phyloP scores from a whole-genome alignment of 192 early-diverging fungal genomes.

The Entomortierella lignicola region DNA sequence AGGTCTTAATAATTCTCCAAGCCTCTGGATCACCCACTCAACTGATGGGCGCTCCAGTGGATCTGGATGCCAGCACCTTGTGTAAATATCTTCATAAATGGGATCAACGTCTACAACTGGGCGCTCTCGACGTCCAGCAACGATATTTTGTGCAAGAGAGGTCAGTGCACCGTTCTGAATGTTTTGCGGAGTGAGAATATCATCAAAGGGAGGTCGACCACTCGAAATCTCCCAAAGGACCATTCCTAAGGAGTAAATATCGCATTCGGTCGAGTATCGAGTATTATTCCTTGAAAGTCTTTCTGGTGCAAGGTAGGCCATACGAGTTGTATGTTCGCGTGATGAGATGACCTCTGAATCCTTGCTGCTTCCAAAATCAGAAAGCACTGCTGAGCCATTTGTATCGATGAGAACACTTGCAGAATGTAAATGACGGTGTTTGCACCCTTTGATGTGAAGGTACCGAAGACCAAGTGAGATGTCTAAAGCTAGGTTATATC shows the following conservation, averaged over 20 bases:
- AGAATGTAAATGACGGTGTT: constrained; percentile 47
- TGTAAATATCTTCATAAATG: constrained; percentile 33
- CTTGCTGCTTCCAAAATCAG: constrained; percentile 38
- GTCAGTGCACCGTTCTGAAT: constrained; percentile 24
- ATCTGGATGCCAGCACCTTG: constrained; percentile 37
- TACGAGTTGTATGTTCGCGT: constrained; percentile 29
- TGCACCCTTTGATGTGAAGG: constrained; percentile 37
- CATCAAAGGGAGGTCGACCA: constrained; percentile 37
- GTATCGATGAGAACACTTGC: constrained; percentile 44
- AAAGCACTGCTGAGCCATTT: constrained; percentile 49
- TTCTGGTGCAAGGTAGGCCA: constrained; percentile 52
- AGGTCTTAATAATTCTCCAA: constrained; percentile 34
- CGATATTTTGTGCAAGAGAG: constrained; percentile 43
- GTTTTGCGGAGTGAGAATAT: constrained; percentile 22
- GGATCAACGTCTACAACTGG: constrained; percentile 31
- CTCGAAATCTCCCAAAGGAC: constrained; percentile 52
- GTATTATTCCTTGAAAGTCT: constrained; percentile 18
- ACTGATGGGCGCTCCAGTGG: constrained; percentile 40
- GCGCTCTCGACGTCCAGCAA: constrained; percentile 34
- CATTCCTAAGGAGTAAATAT: constrained; percentile 42
- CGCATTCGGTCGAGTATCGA: constrained; percentile 34
- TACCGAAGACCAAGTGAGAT: constrained; percentile 42
- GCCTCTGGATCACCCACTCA: constrained; percentile 40
- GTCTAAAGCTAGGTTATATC: constrained; percentile 55
- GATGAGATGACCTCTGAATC: constrained; percentile 42